Percentiles rank a stretch among this genome's conserved stretches.
These are phyloP conservation scores for Blastobotrys mokoenaii DNA, from an alignment of 805 yeast genomes.

Conservation along the genomic window DNA sequence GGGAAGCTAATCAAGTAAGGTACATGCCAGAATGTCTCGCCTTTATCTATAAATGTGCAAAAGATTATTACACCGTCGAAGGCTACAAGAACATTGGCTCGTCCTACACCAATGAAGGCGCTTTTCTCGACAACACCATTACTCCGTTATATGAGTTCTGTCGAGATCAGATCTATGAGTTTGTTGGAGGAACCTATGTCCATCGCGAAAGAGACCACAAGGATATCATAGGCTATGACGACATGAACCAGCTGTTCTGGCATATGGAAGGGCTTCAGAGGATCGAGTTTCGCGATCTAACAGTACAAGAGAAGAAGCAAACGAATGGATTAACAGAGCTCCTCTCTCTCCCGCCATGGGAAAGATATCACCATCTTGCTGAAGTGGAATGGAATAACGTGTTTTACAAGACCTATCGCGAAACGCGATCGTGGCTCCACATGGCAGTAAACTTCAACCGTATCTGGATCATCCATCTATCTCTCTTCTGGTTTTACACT, in stretches of 20 bases:
- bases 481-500: slow-evolving; percentile 89
- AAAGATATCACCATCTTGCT: slow-evolving; percentile 82
- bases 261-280: slow-evolving; percentile 97
- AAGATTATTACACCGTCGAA: slow-evolving; percentile 54
- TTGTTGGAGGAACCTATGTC: slow-evolving; percentile 44
- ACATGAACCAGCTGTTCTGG: slow-evolving; percentile 98
- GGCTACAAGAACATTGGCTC: slow-evolving; percentile 42
- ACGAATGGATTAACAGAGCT: slow-evolving; percentile 66
- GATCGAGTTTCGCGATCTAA: slow-evolving; percentile 7
- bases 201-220: slow-evolving; percentile 65
- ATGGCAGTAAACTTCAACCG: slow-evolving; percentile 91
- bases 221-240: slow-evolving; percentile 75
- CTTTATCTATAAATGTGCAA: slow-evolving; percentile 91
- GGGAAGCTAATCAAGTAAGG: slow-evolving; percentile 80
- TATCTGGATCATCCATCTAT: slow-evolving; percentile 91
- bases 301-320: not conserved
- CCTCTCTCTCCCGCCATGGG: slow-evolving; percentile 81
- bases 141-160: slow-evolving; percentile 76
- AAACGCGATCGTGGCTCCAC: slow-evolving; percentile 96
- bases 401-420: slow-evolving; percentile 92
- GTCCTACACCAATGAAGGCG: slow-evolving; percentile 41
- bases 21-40: slow-evolving; percentile 85
- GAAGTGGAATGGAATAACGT: slow-evolving; percentile 89
- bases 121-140: slow-evolving; percentile 81
- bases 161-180: slow-evolving; percentile 58